These are phyloP conservation scores for Pyrenophora tritici-repentis DNA, from an alignment of 2,329 filamentous ascomycete genomes.

Conservation along the genomic window DNA sequence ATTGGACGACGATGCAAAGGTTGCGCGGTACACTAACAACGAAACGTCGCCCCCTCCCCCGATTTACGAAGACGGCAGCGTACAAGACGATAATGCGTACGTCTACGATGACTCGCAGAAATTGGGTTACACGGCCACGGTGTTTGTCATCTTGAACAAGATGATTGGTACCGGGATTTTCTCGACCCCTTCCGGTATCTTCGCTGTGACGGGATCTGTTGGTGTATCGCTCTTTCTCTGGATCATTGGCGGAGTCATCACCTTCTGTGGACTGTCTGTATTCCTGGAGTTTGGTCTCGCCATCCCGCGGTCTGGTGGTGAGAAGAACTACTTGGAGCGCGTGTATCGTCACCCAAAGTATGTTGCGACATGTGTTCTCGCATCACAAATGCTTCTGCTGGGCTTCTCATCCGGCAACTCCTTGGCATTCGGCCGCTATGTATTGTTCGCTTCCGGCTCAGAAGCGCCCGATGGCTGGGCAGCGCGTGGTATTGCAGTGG, in stretches of 20 bases:
- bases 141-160: constrained; percentile 44
- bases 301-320: constrained; percentile 66
- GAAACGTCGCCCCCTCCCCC: constrained; percentile 22
- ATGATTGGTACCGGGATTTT: constrained; percentile 51
- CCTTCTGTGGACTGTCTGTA: constrained; percentile 64
- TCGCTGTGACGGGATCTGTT: constrained; percentile 59
- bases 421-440: constrained; percentile 63
- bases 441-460: constrained; percentile 60
- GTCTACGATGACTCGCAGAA: constrained; percentile 41
- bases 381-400: constrained; percentile 65
- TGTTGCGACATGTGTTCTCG: constrained; percentile 63
- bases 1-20: constrained; percentile 27
- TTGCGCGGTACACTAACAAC: constrained; percentile 18
- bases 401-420: constrained; percentile 65
- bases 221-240: constrained; percentile 61
- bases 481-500: constrained; percentile 58
- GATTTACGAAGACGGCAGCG: constrained; percentile 27
- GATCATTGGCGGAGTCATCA: constrained; percentile 59
- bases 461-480: constrained; percentile 58
- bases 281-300: constrained; percentile 68
- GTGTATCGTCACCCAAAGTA: constrained; percentile 64
- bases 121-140: constrained; percentile 40
- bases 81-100: constrained; percentile 42
- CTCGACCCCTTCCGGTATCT: constrained; percentile 63
- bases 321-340: constrained; percentile 70